Base-by-base conservation (phyloP, 2,329 filamentous ascomycete species). In the Neonectria hederae region DNA sequence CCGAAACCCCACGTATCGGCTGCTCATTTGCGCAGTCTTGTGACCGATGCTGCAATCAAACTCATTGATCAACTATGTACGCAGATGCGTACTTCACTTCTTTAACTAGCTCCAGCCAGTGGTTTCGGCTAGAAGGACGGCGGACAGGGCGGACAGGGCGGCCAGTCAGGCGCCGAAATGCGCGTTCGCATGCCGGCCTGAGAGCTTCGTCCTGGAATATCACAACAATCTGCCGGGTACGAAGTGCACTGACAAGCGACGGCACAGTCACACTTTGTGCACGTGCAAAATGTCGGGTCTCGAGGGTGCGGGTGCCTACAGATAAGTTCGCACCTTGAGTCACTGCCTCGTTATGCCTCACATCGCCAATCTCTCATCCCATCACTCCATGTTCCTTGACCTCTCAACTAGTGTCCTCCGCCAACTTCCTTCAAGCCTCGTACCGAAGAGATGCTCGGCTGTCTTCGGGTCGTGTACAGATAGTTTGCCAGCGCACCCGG, bases 1-100 rank as follows among this genome's bases (percentile, higher is more conserved):
- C 42, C 54, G 49, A 57, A 51, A 40, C 38, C 54, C 58, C 54
- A 65, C 58, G 59, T 66, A 59, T 65, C 66, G 59, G 46, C 66
- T 57, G 45, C 65, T 57, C 56, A 30, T 64, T 64, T 55, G 62
- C 56, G 38, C 45, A 54, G 57, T 48, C 30, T 42, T 22, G 38
- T 56, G 42, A 24, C 49, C 35, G 30, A 46, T 35, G 48, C 24
- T 46, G 35, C 43, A 65, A 65, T 56, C n/a, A 19, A 19, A n/a
- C 13, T 46, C n/a, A 26, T 19, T 26, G 30, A 32, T 22, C 35
- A 43, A 35, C 35, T 54, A 26, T 26, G 45, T 21, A 21, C 38
- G 38, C 38, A 42, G 38, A 42, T 42, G 38, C n/a, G 38, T 42
- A 42, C 38, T 46, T 53, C 13, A 11, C 28, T 28, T 3, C 28